Evolutionary conservation across 2,329 filamentous ascomycete genomes (phyloP), one percentile per base, ranked within the genome.

Genomic region (Harringtonia lauricola): DNA sequence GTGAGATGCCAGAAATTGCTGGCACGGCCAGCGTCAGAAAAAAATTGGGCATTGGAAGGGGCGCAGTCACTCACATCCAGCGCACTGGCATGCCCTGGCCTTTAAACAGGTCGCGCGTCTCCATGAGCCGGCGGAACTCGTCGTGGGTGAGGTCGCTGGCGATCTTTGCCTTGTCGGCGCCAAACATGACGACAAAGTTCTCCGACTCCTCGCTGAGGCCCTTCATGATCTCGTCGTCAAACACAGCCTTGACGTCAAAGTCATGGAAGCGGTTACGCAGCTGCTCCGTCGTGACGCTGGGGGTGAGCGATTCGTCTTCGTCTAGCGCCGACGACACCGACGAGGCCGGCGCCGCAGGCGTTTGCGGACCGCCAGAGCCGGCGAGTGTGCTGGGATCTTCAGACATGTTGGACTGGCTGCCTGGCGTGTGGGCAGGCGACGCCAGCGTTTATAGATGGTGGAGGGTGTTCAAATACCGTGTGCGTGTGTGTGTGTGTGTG

Each of bases 61-160:
- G n/a, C n/a, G n/a, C n/a, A n/a, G n/a, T n/a, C n/a, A n/a, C 47
- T 58, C 62, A 79, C 76, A 87, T 85, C 83, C 83, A 88, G 58
- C 82, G 70, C 4, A 83, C 78, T 3, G 61, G 61, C 33, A 54
- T 54, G 2, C 56, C 47, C 67, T 70, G 37, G 70, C 61, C 39
- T 13, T 13, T n/a, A n/a, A 29, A 24, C 15, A 33, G 3, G 12
- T 21, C n/a, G 15, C 64, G 26, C n/a, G 31, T 15, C 1, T 17
- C 15, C 28, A 70, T 55, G 2, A 76, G 57, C 17, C 49, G 47
- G 14, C 57, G 45, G 26, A 79, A 57, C 3, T 70, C 63, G 2
- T 59, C 49, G 2, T 58, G 52, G 4, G 59, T 54, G 9, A 83
- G 59, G 51, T 83, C 63, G 41, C 74, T 71, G 3, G 72, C 75